Percentiles rank a stretch among this genome's conserved stretches.
Evolutionary conservation across 2,329 filamentous ascomycete genomes (phyloP).

Genomic region (Aureobasidium musti): DNA sequence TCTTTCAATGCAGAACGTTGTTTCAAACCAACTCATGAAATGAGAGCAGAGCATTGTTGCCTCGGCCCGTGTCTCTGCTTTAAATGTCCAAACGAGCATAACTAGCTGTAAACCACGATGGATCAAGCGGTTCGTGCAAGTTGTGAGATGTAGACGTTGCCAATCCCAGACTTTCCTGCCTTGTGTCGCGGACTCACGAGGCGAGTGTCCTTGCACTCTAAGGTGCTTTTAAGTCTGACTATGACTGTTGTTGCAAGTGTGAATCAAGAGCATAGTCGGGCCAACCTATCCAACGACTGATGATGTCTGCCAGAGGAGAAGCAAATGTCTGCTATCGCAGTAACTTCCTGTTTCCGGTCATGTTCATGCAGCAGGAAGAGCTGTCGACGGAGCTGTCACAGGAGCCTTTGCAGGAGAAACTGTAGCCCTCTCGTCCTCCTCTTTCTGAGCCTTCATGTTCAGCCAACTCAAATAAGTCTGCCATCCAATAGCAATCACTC

Average conservation of each 20-base stretch:
- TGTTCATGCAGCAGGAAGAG: slow-evolving; percentile 18
- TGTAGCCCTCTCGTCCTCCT: slow-evolving; percentile 44
- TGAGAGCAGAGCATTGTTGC: no score
- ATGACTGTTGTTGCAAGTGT: background rate
- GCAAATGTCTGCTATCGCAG: background rate
- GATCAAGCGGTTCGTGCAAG: background rate
- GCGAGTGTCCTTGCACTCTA: background rate
- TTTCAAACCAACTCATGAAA: background rate
- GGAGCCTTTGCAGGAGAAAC: background rate
- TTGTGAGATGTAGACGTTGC: no score
- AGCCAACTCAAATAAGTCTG: slow-evolving; percentile 85
- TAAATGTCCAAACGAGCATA: background rate
- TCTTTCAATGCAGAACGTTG: background rate
- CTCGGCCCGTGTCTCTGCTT: background rate
- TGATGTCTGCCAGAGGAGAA: background rate
- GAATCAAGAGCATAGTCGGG: background rate
- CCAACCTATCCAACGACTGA: no score
- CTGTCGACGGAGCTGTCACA: background rate
- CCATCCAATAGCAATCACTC: slow-evolving; percentile 78
- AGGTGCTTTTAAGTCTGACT: background rate
- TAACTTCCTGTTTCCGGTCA: background rate
- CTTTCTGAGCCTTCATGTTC: slow-evolving; percentile 70
- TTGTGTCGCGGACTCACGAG: background rate
- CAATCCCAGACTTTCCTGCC: background rate
- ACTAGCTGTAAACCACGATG: background rate